Conservation (phyloP, 2,329 filamentous ascomycete species). For the Leptoxyphium fumago region DNA sequence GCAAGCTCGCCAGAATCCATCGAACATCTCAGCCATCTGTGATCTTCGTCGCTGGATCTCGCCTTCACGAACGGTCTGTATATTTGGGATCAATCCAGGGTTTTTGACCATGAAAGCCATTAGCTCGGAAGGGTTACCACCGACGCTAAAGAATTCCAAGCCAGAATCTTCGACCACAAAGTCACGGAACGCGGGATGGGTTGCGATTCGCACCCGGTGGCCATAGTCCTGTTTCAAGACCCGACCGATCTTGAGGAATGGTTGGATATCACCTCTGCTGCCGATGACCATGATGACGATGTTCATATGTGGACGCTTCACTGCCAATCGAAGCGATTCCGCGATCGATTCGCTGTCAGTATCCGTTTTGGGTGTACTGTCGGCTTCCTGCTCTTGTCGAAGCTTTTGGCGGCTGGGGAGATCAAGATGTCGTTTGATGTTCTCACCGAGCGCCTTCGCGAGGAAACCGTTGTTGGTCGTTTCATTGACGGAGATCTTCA, state of each 20-base stretch:
- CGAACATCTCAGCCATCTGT: conserved; percentile 68
- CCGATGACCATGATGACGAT: conserved; percentile 78
- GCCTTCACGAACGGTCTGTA: conserved; percentile 57
- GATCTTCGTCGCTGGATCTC: conserved; percentile 54
- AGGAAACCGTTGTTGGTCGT: conserved; percentile 55
- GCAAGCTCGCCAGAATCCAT: conserved; percentile 69
- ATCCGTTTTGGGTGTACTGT: conserved; percentile 1
- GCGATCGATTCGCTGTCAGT: conserved; percentile 12
- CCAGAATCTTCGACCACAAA: conserved; percentile 59
- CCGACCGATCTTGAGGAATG: conserved; percentile 62
- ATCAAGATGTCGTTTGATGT: conserved; percentile 41
- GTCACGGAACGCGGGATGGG: conserved; percentile 61
- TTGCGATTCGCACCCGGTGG: conserved; percentile 64
- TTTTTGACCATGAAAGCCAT: conserved; percentile 89
- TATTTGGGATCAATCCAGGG: conserved; percentile 57
- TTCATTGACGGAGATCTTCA: conserved; percentile 60
- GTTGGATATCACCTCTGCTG: conserved; percentile 65
- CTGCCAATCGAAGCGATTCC: conserved; percentile 11
- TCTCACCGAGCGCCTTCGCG: conserved; percentile 55
- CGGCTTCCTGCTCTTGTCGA: background rate
- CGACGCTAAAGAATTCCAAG: conserved; percentile 67
- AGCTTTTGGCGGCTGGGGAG: conserved; percentile 13
- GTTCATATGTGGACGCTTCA: conserved; percentile 43
- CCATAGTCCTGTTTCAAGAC: conserved; percentile 55
- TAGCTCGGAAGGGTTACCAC: conserved; percentile 63